Percentiles rank a stretch among this genome's conserved stretches.
Evolutionary conservation across 108 stramenopile species (phyloP).

Genomic region (Aurantiochytrium sp.): DNA sequence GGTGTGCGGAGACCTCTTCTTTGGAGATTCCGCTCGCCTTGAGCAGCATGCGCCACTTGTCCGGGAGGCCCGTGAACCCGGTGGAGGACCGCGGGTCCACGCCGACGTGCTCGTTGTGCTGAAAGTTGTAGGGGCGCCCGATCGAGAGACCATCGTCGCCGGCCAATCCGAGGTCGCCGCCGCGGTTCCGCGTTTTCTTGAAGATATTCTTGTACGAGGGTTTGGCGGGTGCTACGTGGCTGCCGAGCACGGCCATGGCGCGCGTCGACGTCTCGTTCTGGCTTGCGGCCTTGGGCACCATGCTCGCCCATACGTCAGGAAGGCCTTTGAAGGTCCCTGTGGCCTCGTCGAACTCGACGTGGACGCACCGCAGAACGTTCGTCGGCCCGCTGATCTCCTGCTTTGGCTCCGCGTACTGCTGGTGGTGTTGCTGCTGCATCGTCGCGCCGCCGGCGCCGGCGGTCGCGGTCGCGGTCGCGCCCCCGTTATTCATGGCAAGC

Average conservation of each 20-base stretch:
- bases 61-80: constrained; percentile 52
- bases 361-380: constrained; percentile 3
- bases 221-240: not conserved
- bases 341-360: constrained; percentile 26
- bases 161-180: not conserved
- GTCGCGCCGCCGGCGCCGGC: not conserved
- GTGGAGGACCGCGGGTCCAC: constrained; percentile 33
- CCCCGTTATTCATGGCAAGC: not conserved
- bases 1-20: constrained; percentile 51
- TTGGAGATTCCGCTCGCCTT: constrained; percentile 58
- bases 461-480: not conserved
- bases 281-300: constrained; percentile 13
- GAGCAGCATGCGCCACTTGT: constrained; percentile 45
- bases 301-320: constrained; percentile 25
- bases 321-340: constrained; percentile 25
- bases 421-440: not conserved
- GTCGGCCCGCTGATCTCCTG: constrained; percentile 17
- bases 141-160: not conserved
- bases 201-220: not conserved
- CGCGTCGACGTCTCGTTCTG: not conserved
- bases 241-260: not conserved
- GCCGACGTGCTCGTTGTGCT: constrained; percentile 41
- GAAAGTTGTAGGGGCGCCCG: constrained; percentile 44
- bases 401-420: not conserved
- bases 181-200: not conserved